phyloP scores from a whole-genome alignment of 257 asterid species.

The Penstemon eatonii region DNA sequence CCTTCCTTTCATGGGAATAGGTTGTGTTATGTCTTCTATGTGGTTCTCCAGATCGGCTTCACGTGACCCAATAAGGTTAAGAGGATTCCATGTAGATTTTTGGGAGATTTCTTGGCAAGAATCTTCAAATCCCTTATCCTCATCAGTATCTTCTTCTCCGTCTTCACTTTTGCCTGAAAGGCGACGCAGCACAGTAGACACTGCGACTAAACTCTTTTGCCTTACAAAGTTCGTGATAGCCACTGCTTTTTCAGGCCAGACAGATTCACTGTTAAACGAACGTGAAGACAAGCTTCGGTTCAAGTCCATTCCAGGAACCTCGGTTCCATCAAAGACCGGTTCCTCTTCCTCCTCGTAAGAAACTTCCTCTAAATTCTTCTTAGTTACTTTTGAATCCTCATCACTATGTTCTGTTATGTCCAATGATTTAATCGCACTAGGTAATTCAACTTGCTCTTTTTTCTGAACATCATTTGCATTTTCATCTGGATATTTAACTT shows the following conservation, averaged over 20 bases:
- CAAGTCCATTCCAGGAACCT: constrained; percentile 52
- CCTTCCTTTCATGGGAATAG: constrained; percentile 72
- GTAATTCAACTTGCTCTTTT: constrained; percentile 29
- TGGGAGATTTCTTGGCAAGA: constrained; percentile 34
- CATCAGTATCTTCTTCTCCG: constrained; percentile 45
- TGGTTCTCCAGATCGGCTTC: constrained; percentile 37
- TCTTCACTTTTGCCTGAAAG: constrained; percentile 71
- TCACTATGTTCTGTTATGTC: constrained; percentile 28
- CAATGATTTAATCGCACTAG: constrained; percentile 20
- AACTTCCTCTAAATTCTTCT: constrained; percentile 37
- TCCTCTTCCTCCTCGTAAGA: constrained; percentile 52
- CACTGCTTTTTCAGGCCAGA: constrained; percentile 85
- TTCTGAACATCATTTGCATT: constrained; percentile 31
- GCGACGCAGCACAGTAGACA: constrained; percentile 68
- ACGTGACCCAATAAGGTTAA: constrained; percentile 55
- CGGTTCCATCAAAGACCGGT: constrained; percentile 77
- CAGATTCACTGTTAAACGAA: constrained; percentile 42
- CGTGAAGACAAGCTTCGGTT: constrained; percentile 37
- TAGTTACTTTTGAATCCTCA: constrained; percentile 26
- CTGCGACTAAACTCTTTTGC: constrained; percentile 72
- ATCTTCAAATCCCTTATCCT: constrained; percentile 35
- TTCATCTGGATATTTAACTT: constrained; percentile 29
- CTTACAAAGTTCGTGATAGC: constrained; percentile 67
- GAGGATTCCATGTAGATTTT: constrained; percentile 64
- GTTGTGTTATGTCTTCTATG: constrained; percentile 37